Evolutionary conservation across 176 grass and related monocot genomes (phyloP), one percentile per base, ranked within the genome.

Genomic region (Lolium perenne): DNA sequence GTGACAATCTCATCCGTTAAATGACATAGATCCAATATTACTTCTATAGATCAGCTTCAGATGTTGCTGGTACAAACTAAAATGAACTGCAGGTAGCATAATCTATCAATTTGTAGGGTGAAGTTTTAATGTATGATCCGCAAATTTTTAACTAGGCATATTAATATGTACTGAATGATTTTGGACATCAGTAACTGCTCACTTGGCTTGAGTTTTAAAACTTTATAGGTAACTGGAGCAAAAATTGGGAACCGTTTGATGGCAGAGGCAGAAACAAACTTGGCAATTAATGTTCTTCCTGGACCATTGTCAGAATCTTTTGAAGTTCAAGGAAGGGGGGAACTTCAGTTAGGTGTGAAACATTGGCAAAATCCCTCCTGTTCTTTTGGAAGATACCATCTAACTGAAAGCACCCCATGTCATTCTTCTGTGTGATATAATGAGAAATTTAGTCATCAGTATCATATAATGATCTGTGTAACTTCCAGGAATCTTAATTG

Each of bases 321-420:
- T 91, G 96, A 98, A 95, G 97, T 98, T 94, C 97, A 95, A 91
- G 97, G 97, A 86, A 98, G 97, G 85, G 97, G 97, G 66, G 97
- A 98, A 69, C 97, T 98, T 92, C 97, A 98, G 86, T 84, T 98
- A 92, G 97, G 97, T 97, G n/a, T 83, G 84, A n/a, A 79, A 69
- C 71, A 46, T 73, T 88, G 64, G 64, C 17, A 18, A 75, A 77
- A 69, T 47, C 50, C 25, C 49, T 80, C 45, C 13, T 53, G 12
- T 83, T 89, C 14, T 81, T 70, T 78, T 78, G 25, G 61, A 56
- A 13, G 20, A 70, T 85, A 72, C 15, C 50, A n/a, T 71, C 38
- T 80, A 74, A 69, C 14, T 57, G 75, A 65, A 53, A 71, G 9
- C 61, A 29, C 22, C 6, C 49, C 35, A 57, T 56, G 41, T 29